A percentile compares a stretch with the other conserved stretches of the same genome.
Conservation (phyloP, 352 stramenopile species). For the Phytophthora syringae region DNA sequence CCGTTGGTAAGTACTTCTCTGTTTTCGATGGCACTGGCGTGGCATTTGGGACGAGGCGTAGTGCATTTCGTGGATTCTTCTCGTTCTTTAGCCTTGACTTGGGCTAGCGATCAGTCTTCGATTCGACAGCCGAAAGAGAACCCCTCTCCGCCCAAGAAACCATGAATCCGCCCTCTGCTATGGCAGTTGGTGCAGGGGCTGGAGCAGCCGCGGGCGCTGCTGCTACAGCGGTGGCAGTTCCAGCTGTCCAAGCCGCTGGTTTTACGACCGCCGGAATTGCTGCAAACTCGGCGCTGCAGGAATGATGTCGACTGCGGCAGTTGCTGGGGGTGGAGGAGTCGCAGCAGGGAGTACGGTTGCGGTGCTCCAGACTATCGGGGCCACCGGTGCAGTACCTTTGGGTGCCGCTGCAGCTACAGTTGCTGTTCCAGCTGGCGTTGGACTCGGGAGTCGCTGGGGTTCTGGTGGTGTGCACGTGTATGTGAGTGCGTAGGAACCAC, state of each 20-base stretch:
- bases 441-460: slow-evolving; percentile 9
- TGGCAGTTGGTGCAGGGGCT: background rate
- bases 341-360: background rate
- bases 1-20: no score
- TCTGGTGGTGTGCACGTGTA: slow-evolving; percentile 21
- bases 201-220: background rate
- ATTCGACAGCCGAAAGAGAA: no score
- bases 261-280: background rate
- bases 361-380: background rate
- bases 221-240: background rate
- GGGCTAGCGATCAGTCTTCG: no score
- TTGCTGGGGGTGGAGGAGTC: background rate
- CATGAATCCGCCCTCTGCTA: no score
- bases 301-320: background rate
- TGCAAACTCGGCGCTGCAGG: background rate
- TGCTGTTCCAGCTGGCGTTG: background rate
- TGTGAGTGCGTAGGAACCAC: slow-evolving; percentile 24
- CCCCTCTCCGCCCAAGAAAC: no score
- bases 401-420: background rate
- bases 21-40: no score
- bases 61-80: no score
- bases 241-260: background rate
- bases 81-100: no score
- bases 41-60: no score
- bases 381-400: background rate